Conservation (phyloP, 805 yeast genomes). For the Pichia sporocuriosa region DNA sequence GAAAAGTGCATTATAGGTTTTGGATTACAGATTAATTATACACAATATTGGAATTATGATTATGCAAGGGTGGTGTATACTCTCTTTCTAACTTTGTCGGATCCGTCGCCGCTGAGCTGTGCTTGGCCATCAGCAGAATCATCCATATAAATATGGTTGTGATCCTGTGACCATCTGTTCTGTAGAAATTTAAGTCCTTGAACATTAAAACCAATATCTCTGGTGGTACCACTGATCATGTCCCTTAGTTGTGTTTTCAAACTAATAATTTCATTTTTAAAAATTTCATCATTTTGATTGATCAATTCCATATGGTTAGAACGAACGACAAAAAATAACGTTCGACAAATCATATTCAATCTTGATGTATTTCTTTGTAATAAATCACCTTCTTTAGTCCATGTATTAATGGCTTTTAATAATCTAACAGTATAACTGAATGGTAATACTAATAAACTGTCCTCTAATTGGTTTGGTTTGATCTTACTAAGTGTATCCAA, state of each 20-base stretch:
- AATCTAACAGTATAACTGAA: constrained; percentile 73
- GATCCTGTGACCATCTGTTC: constrained; percentile 73
- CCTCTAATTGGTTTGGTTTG: constrained; percentile 82
- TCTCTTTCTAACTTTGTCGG: constrained; percentile 54
- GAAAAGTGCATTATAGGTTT: too few species aligned
- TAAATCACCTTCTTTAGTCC: constrained; percentile 48
- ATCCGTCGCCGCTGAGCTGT: constrained; percentile 22
- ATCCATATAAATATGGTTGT: constrained; percentile 67
- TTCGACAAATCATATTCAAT: constrained; percentile 61
- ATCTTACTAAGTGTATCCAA: constrained; percentile 64
- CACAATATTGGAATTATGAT: too few species aligned
- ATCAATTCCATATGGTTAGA: constrained; percentile 76
- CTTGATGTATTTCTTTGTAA: constrained; percentile 38
- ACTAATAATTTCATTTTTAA: constrained; percentile 57
- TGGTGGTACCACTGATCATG: constrained; percentile 44
- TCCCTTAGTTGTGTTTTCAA: constrained; percentile 58
- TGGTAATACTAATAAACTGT: constrained; percentile 85
- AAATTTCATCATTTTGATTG: constrained; percentile 52
- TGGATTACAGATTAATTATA: too few species aligned
- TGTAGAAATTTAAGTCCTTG: constrained; percentile 73
- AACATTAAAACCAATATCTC: constrained; percentile 73
- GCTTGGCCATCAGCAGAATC: constrained; percentile 41
- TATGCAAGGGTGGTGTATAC: constrained; percentile 39
- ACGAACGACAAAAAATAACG: constrained; percentile 67
- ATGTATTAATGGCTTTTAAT: constrained; percentile 64